Evolutionary conservation across 805 yeast species (phyloP).

Genomic region (Phaffomyces opuntiae): DNA sequence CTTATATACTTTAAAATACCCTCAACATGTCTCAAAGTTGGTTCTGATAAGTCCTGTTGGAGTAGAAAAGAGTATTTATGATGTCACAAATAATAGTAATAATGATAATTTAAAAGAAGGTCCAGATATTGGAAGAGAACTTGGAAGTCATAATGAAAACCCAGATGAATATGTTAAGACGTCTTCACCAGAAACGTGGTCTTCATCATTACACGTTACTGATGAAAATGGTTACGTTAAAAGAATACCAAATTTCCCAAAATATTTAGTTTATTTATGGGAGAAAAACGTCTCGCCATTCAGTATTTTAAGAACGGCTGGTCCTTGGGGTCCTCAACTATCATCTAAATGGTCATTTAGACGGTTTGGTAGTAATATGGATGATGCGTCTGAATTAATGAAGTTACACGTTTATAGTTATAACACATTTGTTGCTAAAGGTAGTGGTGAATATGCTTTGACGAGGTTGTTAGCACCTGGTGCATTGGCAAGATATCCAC

Average conservation of each 20-base stretch:
- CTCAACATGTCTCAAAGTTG: conserved; percentile 42
- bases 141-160: conserved; percentile 14
- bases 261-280: conserved; percentile 41
- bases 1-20: conserved; percentile 50
- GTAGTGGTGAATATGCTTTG: conserved; percentile 60
- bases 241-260: conserved; percentile 29
- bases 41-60: conserved; percentile 68
- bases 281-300: conserved; percentile 48
- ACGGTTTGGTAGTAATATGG: conserved; percentile 30
- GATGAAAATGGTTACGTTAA: conserved; percentile 28
- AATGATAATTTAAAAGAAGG: conserved; percentile 12
- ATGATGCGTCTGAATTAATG: conserved; percentile 24
- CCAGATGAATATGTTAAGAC: conserved; percentile 10
- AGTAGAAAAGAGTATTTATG: conserved; percentile 47
- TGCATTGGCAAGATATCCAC: conserved; percentile 49
- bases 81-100: conserved; percentile 3
- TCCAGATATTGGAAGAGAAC: conserved; percentile 29
- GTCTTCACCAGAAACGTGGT: neutral
- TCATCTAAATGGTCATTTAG: conserved; percentile 50
- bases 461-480: conserved; percentile 56
- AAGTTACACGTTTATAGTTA: conserved; percentile 49
- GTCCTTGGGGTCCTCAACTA: conserved; percentile 47
- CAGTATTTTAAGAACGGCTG: conserved; percentile 38
- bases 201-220: conserved; percentile 20
- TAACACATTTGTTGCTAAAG: conserved; percentile 42